A percentile compares a stretch with the other conserved stretches of the same genome.
Conservation (phyloP, 768 basidiomycete genomes). For the Phaeotremella skinneri region DNA sequence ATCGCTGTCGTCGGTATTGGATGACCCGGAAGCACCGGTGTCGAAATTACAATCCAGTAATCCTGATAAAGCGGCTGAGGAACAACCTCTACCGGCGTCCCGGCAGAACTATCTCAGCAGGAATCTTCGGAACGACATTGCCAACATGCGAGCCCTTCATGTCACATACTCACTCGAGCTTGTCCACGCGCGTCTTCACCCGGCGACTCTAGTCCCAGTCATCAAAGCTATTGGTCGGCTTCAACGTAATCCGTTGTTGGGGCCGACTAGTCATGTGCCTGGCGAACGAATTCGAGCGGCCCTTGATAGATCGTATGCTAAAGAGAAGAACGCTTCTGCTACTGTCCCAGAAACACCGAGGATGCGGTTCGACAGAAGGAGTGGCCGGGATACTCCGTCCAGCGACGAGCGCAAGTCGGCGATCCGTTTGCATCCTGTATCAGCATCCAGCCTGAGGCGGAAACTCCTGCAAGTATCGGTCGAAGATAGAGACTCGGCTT, state of each 20-base stretch:
- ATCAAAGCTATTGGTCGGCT: conserved; percentile 25
- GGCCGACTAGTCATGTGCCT: conserved; percentile 36
- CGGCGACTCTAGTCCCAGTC: conserved; percentile 10
- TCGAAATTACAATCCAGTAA: background rate
- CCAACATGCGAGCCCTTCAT: conserved; percentile 11
- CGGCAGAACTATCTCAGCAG: conserved; percentile 14
- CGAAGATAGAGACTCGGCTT: background rate
- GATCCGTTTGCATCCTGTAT: background rate
- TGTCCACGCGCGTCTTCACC: conserved; percentile 3
- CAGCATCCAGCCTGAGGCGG: background rate
- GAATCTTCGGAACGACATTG: conserved; percentile 10
- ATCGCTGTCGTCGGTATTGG: conserved; percentile 21
- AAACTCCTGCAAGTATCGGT: background rate
- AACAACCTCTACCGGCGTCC: background rate
- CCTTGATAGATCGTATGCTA: conserved; percentile 11
- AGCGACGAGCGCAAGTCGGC: background rate
- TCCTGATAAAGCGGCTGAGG: conserved; percentile 1
- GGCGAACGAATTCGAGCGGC: conserved; percentile 41
- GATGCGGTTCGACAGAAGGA: too few relatives aligned
- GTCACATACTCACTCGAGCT: conserved; percentile 10
- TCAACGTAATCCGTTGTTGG: conserved; percentile 40
- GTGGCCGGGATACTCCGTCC: background rate
- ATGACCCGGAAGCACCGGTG: background rate
- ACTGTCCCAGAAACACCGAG: background rate
- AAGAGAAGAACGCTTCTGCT: background rate